phyloP scores from a whole-genome alignment of 768 basidiomycete genomes.

The Hygrocybe punicea region DNA sequence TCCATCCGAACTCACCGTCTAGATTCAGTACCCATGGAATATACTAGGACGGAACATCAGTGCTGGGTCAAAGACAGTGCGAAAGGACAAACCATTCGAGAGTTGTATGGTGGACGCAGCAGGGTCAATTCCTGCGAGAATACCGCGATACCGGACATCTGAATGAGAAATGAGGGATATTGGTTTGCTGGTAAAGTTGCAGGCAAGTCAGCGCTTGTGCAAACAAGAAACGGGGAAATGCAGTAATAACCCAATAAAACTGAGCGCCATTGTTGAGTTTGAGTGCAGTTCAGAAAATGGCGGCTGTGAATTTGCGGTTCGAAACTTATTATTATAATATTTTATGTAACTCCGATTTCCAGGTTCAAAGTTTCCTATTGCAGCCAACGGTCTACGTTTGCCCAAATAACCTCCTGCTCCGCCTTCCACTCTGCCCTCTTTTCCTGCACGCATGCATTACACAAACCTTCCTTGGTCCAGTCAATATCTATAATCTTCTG shows the following conservation, averaged over 20 bases:
- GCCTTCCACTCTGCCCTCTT: conserved; percentile 65
- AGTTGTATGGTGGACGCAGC: conserved; percentile 82
- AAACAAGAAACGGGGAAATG: background rate
- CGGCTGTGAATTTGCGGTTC: no score
- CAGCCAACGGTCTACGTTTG: conserved; percentile 58
- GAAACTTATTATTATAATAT: no score
- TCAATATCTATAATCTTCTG: conserved; percentile 54
- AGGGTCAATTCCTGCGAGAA: conserved; percentile 83
- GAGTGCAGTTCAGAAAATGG: no score
- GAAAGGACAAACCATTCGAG: conserved; percentile 64
- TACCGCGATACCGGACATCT: conserved; percentile 87
- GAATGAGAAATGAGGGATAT: conserved; percentile 89
- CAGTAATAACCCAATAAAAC: conserved; percentile 62
- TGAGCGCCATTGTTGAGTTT: conserved; percentile 54
- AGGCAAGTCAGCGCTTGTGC: conserved; percentile 1
- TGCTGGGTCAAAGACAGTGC: conserved; percentile 1
- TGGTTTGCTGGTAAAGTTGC: conserved; percentile 59
- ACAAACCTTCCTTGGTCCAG: conserved; percentile 60
- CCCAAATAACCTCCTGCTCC: conserved; percentile 60
- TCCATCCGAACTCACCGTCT: conserved; percentile 77
- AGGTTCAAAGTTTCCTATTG: no score
- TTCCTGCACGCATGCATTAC: conserved; percentile 52
- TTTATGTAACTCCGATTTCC: no score
- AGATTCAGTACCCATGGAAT: conserved; percentile 84
- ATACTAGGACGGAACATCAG: conserved; percentile 45